Evolutionary conservation across 306 rosid genomes (phyloP).

Genomic region (Cicer cuneatum): DNA sequence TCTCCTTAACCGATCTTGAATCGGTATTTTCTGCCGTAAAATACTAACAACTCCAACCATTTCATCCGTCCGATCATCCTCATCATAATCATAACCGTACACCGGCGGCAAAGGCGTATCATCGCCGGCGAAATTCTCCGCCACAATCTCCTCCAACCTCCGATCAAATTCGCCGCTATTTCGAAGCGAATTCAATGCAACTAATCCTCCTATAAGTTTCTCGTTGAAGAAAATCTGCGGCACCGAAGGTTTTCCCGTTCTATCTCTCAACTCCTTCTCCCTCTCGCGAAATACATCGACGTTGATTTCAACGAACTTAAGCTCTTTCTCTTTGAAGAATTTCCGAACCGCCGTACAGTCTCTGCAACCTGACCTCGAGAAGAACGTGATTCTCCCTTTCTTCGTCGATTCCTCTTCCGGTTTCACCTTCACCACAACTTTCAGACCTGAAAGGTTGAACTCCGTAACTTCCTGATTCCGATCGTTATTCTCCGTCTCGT

Average conservation of each 20-base stretch:
- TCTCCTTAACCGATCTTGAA: conserved; percentile 81
- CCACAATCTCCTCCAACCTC: conserved; percentile 64
- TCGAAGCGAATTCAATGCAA: conserved; percentile 80
- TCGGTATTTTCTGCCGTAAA: conserved; percentile 66
- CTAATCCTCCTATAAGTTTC: conserved; percentile 81
- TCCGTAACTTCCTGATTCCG: conserved; percentile 53
- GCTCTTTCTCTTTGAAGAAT: conserved; percentile 66
- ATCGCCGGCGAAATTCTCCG: conserved; percentile 55
- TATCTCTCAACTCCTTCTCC: conserved; percentile 66
- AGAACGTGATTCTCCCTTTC: conserved; percentile 85
- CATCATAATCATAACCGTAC: conserved; percentile 63
- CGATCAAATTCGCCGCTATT: conserved; percentile 80
- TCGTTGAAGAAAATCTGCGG: conserved; percentile 96
- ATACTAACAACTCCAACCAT: conserved; percentile 58
- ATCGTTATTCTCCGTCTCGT: not conserved
- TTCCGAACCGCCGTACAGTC: conserved; percentile 86
- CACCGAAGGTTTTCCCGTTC: conserved; percentile 70
- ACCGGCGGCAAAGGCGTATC: conserved; percentile 74
- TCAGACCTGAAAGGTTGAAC: conserved; percentile 70
- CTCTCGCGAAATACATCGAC: conserved; percentile 76
- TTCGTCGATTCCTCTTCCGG: conserved; percentile 32
- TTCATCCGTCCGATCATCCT: conserved; percentile 61
- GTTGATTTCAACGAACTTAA: conserved; percentile 82
- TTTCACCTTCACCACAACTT: conserved; percentile 63
- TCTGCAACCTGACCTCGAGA: conserved; percentile 80